Percentiles rank a stretch among this genome's conserved stretches.
Evolutionary conservation across 2,329 filamentous ascomycete genomes (phyloP).

Genomic region (Scytalidium sp.): DNA sequence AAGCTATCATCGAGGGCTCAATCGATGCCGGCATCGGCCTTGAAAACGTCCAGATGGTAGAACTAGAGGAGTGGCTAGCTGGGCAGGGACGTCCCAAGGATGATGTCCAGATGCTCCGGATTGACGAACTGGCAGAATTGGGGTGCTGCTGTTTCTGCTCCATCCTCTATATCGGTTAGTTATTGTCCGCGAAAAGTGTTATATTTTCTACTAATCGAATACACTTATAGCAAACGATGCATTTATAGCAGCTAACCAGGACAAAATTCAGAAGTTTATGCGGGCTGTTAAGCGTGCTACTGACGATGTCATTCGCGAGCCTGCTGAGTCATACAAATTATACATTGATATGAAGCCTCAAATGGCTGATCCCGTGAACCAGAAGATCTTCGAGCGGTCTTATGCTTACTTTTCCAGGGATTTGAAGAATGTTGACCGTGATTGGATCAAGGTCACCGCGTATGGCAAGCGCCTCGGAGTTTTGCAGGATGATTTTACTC

Average conservation of each 20-base stretch:
- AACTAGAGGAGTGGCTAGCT: slow-evolving; percentile 73
- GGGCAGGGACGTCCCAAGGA: slow-evolving; percentile 57
- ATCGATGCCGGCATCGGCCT: slow-evolving; percentile 76
- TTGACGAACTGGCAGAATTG: slow-evolving; percentile 75
- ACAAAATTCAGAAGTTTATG: slow-evolving; percentile 65
- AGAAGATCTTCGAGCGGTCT: slow-evolving; percentile 77
- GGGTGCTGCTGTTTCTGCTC: slow-evolving; percentile 84
- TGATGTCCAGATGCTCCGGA: slow-evolving; percentile 78
- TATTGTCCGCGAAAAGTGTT: neutral
- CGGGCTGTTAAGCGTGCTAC: slow-evolving; percentile 72
- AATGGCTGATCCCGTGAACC: slow-evolving; percentile 66
- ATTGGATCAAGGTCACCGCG: slow-evolving; percentile 75
- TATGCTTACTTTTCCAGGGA: slow-evolving; percentile 75
- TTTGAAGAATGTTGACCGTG: slow-evolving; percentile 69
- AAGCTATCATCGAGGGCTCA: slow-evolving; percentile 68
- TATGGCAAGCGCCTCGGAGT: slow-evolving; percentile 74
- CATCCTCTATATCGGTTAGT: slow-evolving; percentile 69
- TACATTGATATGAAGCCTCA: slow-evolving; percentile 71
- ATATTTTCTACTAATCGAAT: neutral
- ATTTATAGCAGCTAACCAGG: slow-evolving; percentile 65
- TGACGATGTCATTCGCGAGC: slow-evolving; percentile 65
- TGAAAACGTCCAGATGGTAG: slow-evolving; percentile 82
- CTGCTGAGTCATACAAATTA: slow-evolving; percentile 61
- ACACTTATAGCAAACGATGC: slow-evolving; percentile 51
- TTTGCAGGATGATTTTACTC: slow-evolving; percentile 57